Evolutionary conservation across 352 stramenopile genomes (phyloP).

Genomic region (Phytophthora pinifolia): DNA sequence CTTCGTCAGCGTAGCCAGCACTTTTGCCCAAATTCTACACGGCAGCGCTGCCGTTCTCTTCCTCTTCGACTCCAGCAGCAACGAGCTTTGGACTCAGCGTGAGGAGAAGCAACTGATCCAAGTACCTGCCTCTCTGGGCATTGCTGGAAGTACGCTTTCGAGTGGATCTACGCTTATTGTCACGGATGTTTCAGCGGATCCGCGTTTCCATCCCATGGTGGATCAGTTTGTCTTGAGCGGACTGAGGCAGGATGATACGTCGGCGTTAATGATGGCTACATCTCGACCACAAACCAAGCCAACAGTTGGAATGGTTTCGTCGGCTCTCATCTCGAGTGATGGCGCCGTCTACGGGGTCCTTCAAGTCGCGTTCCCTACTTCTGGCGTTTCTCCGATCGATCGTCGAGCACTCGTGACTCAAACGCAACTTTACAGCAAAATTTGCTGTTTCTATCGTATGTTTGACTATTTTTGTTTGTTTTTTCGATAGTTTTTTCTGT

Average conservation of each 20-base stretch:
- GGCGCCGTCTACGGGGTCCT: constrained; percentile 54
- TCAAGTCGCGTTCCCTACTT: constrained; percentile 44
- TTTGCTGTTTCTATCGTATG: constrained; percentile 51
- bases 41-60: constrained; percentile 54
- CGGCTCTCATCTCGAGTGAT: constrained; percentile 41
- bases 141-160: constrained; percentile 51
- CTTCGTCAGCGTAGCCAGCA: constrained; percentile 38
- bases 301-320: constrained; percentile 43
- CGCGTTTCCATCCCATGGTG: constrained; percentile 62
- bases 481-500: neutral
- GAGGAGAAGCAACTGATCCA: constrained; percentile 47
- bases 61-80: constrained; percentile 55
- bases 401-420: constrained; percentile 22
- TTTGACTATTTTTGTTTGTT: neutral
- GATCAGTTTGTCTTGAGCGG: constrained; percentile 53
- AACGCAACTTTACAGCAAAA: constrained; percentile 36
- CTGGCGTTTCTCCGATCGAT: constrained; percentile 16
- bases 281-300: constrained; percentile 19
- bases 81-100: constrained; percentile 69
- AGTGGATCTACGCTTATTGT: constrained; percentile 39
- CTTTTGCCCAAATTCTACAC: constrained; percentile 44
- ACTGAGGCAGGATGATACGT: constrained; percentile 19
- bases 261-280: constrained; percentile 11
- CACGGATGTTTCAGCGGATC: constrained; percentile 40
- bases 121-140: constrained; percentile 53